These are phyloP conservation scores for Geranium rotundifolium DNA, from an alignment of 345 rosid species.

Conservation along the genomic window DNA sequence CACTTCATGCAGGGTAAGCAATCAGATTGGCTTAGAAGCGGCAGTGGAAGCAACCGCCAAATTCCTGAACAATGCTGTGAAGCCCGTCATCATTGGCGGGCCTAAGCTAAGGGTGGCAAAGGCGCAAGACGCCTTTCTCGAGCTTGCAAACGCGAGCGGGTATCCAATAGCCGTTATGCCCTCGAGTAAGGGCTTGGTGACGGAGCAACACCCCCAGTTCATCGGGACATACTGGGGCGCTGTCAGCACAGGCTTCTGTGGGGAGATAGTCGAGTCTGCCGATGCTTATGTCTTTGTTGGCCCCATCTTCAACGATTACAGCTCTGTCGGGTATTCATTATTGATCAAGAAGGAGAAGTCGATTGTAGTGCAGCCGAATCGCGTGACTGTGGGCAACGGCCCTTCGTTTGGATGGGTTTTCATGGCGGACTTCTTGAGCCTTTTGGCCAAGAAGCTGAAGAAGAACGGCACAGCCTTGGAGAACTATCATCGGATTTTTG, in stretches of 20 bases:
- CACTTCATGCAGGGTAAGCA: constrained; percentile 42
- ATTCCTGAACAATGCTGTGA: constrained; percentile 61
- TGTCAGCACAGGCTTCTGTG: constrained; percentile 50
- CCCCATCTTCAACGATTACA: constrained; percentile 66
- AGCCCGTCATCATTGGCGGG: constrained; percentile 59
- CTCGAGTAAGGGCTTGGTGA: constrained; percentile 52
- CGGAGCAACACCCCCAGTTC: constrained; percentile 53
- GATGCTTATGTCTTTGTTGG: constrained; percentile 68
- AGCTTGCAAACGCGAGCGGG: constrained; percentile 39
- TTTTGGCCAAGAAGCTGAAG: constrained; percentile 53
- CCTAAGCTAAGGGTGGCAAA: constrained; percentile 52
- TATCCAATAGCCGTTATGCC: constrained; percentile 63
- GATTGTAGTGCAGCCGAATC: constrained; percentile 46
- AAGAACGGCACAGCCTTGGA: constrained; percentile 49
- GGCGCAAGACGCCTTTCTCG: constrained; percentile 43
- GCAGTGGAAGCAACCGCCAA: constrained; percentile 61
- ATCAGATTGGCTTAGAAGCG: constrained; percentile 53
- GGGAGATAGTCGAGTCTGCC: constrained; percentile 69
- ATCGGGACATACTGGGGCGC: constrained; percentile 81
- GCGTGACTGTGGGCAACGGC: constrained; percentile 58
- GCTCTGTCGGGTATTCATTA: constrained; percentile 69
- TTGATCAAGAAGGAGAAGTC: constrained; percentile 54
- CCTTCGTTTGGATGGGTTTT: constrained; percentile 72
- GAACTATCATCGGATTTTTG: constrained; percentile 48
- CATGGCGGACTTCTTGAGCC: constrained; percentile 55